Percentiles rank a stretch among this genome's conserved stretches.
Evolutionary conservation across 768 basidiomycete genomes (phyloP).

Genomic region (Collybia sordida): DNA sequence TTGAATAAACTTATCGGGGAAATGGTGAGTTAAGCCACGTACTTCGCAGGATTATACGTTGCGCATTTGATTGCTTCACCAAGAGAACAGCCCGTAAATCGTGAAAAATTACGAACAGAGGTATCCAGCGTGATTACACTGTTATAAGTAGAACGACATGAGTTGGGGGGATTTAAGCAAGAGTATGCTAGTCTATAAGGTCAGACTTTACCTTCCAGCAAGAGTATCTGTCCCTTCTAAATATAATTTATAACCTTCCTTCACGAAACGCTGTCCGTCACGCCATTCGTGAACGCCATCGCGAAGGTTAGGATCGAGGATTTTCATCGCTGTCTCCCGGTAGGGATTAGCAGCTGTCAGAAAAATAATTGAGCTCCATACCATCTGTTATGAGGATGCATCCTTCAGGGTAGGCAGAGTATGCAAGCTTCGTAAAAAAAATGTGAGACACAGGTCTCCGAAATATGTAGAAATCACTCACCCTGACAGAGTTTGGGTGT

Average conservation of each 20-base stretch:
- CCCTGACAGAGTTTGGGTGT: constrained; percentile 87
- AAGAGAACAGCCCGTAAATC: constrained; percentile 81
- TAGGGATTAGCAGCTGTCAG: background rate
- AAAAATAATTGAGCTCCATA: constrained; percentile 27
- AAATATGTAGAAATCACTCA: constrained; percentile 33
- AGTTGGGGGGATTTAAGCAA: constrained; percentile 1
- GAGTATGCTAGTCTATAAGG: background rate
- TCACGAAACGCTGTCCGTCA: constrained; percentile 76
- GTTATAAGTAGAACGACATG: background rate
- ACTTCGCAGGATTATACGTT: constrained; percentile 84
- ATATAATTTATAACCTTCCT: constrained; percentile 78
- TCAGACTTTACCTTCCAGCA: constrained; percentile 70
- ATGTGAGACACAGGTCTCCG: constrained; percentile 1
- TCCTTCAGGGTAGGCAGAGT: constrained; percentile 78
- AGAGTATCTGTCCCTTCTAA: constrained; percentile 86
- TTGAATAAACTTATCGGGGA: background rate
- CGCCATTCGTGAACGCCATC: constrained; percentile 91
- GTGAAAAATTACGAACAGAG: constrained; percentile 82
- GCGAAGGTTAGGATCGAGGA: constrained; percentile 79
- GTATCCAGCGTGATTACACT: constrained; percentile 83
- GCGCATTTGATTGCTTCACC: constrained; percentile 85
- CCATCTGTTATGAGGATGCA: constrained; percentile 91
- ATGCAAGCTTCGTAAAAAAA: constrained; percentile 59
- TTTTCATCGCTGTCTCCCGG: constrained; percentile 64
- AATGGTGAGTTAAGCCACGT: constrained; percentile 15